phyloP scores from a whole-genome alignment of 805 yeast species.

The Sugiyamaella marilandica region DNA sequence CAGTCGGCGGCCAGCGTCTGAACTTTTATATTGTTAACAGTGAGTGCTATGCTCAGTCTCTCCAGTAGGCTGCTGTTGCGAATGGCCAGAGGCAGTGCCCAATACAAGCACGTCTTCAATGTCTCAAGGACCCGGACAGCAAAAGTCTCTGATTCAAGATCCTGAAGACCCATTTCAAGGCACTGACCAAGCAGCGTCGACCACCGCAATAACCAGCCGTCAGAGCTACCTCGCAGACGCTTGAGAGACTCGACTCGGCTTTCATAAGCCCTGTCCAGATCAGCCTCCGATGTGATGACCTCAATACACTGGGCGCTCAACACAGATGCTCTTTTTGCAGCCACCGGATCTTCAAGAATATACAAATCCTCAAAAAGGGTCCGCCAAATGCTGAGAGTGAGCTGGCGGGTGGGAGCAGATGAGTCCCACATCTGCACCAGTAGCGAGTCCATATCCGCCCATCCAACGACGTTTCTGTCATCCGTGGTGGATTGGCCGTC shows the following conservation, averaged over 20 bases:
- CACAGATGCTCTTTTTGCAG: conserved; percentile 70
- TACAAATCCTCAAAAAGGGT: conserved; percentile 92
- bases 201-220: conserved; percentile 90
- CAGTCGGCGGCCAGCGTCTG: conserved; percentile 87
- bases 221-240: conserved; percentile 59
- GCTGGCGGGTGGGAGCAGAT: conserved; percentile 61
- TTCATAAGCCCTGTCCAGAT: conserved; percentile 60
- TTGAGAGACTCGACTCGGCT: conserved; percentile 54
- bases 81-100: conserved; percentile 80
- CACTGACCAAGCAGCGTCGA: conserved; percentile 44
- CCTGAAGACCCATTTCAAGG: conserved; percentile 32
- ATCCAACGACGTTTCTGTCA: conserved; percentile 42
- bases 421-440: conserved; percentile 70
- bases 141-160: conserved; percentile 40
- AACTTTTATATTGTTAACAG: conserved; percentile 49
- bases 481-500: conserved; percentile 25
- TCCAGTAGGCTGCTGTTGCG: conserved; percentile 60
- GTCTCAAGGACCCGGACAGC: conserved; percentile 71
- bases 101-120: conserved; percentile 82
- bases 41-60: conserved; percentile 55
- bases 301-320: conserved; percentile 80
- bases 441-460: conserved; percentile 84
- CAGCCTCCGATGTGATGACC: conserved; percentile 65
- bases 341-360: conserved; percentile 85
- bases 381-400: conserved; percentile 71